phyloP scores from a whole-genome alignment of 495 filamentous ascomycete species.

The Penicillium goetzii region DNA sequence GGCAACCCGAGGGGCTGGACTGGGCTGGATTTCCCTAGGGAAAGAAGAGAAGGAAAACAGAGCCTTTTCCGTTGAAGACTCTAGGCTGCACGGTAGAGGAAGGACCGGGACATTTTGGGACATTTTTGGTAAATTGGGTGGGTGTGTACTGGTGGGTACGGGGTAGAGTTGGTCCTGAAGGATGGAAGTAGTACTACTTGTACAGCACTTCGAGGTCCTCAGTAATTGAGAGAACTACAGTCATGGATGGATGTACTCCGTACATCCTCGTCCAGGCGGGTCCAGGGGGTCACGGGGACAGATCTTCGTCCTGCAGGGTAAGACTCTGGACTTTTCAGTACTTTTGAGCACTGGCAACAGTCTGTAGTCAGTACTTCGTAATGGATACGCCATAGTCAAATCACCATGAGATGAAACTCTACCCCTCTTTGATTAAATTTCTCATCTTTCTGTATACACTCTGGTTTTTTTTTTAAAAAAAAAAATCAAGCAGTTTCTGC shows the following conservation, averaged over 20 bases:
- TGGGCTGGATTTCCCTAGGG: conserved; percentile 7
- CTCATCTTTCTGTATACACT: background rate
- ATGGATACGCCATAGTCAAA: background rate
- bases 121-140: too few relatives aligned
- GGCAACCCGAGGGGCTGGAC: background rate
- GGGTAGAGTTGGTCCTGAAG: conserved; percentile 23
- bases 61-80: background rate
- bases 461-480: too few relatives aligned
- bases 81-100: conserved; percentile 10
- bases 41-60: conserved; percentile 5
- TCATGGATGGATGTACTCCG: background rate
- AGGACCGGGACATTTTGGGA: conserved; percentile 23
- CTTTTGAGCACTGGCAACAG: background rate
- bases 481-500: background rate
- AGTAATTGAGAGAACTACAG: background rate
- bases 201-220: background rate
- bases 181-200: too few relatives aligned
- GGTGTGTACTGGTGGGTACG: conserved; percentile 30
- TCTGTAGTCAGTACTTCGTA: background rate
- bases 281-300: conserved; percentile 3
- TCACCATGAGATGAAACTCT: background rate
- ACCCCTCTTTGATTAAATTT: background rate
- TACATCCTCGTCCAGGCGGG: conserved; percentile 5
- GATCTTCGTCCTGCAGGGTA: conserved; percentile 7
- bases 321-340: background rate